phyloP scores from a whole-genome alignment of 2,329 filamentous ascomycete genomes.

The Cladosporium colombiae region DNA sequence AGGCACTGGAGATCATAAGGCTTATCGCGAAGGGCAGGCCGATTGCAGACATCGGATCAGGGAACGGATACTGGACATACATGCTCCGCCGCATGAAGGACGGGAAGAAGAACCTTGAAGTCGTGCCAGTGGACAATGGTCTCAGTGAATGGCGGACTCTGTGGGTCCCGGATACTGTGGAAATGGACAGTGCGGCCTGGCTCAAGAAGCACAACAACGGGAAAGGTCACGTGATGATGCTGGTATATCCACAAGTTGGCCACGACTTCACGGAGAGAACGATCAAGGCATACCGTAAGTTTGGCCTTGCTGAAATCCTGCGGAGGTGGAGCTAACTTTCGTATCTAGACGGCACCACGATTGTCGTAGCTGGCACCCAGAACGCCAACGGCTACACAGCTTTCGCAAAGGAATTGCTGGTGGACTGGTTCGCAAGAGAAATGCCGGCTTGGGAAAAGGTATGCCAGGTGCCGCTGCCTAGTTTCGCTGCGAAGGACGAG shows the following conservation, averaged over 20 bases:
- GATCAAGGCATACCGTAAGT: conserved; percentile 57
- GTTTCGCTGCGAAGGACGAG: conserved; percentile 77
- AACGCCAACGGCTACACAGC: conserved; percentile 74
- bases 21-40: conserved; percentile 53
- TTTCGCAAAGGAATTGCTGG: conserved; percentile 64
- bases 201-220: conserved; percentile 53
- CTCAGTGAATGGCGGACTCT: conserved; percentile 67
- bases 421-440: conserved; percentile 64
- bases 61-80: conserved; percentile 75
- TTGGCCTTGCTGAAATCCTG: not conserved
- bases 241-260: conserved; percentile 73
- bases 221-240: conserved; percentile 61
- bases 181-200: conserved; percentile 61
- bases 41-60: conserved; percentile 68
- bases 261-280: conserved; percentile 65
- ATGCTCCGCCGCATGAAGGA: conserved; percentile 64
- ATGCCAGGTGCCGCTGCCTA: conserved; percentile 67
- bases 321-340: not conserved
- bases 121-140: conserved; percentile 66
- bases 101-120: conserved; percentile 40
- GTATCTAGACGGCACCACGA: conserved; percentile 54
- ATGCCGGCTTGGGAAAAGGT: conserved; percentile 59
- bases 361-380: conserved; percentile 74
- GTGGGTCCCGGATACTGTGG: conserved; percentile 69
- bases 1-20: conserved; percentile 62